A percentile compares a stretch with the other conserved stretches of the same genome.
These are phyloP conservation scores for Rossbeevera mucosa DNA, from an alignment of 768 basidiomycete genomes.

Conservation along the genomic window DNA sequence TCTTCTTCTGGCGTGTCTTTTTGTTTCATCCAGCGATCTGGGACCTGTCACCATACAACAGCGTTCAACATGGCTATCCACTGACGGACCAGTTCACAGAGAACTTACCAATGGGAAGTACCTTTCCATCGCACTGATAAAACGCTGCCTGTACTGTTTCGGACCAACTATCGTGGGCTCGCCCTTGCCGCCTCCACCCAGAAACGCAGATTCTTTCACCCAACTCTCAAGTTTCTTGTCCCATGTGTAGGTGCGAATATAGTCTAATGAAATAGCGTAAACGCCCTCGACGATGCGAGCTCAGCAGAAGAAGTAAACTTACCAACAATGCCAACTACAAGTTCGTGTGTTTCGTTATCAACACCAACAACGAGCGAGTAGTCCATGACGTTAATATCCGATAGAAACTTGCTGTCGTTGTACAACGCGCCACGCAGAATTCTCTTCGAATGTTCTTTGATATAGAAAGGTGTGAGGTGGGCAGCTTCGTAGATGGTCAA, in stretches of 20 bases:
- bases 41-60: slow-evolving; percentile 46
- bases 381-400: slow-evolving; percentile 95
- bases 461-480: slow-evolving; percentile 83
- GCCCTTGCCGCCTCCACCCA: slow-evolving; percentile 77
- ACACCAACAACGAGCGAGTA: slow-evolving; percentile 95
- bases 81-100: background rate
- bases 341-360: slow-evolving; percentile 81
- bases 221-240: slow-evolving; percentile 98
- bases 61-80: slow-evolving; percentile 2
- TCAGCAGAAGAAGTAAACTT: slow-evolving; percentile 30
- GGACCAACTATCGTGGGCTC: slow-evolving; percentile 98
- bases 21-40: slow-evolving; percentile 90
- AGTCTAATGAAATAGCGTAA: slow-evolving; percentile 49
- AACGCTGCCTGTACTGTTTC: slow-evolving; percentile 86
- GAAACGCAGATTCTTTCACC: slow-evolving; percentile 93
- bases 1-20: slow-evolving; percentile 77
- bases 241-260: slow-evolving; percentile 95
- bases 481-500: slow-evolving; percentile 49
- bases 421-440: slow-evolving; percentile 85
- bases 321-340: slow-evolving; percentile 98
- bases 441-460: slow-evolving; percentile 94
- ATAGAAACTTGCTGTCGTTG: slow-evolving; percentile 94
- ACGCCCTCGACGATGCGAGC: background rate
- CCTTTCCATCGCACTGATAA: slow-evolving; percentile 83
- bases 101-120: slow-evolving; percentile 76